These are phyloP conservation scores for Salix suchowensis DNA, from an alignment of 345 rosid genomes.

Conservation along the genomic window DNA sequence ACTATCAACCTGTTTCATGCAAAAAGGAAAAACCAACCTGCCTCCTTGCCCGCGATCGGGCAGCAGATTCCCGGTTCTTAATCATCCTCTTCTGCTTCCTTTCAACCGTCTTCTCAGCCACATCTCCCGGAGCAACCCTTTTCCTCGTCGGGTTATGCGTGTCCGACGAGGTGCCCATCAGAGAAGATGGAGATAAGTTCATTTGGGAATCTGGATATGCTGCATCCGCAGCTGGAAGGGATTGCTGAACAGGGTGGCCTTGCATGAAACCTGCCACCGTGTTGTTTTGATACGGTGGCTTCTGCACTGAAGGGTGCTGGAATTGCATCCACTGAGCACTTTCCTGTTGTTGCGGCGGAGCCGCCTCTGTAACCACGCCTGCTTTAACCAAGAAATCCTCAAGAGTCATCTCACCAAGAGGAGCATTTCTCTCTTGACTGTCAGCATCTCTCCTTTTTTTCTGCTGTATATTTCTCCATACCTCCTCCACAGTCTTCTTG, in stretches of 20 bases:
- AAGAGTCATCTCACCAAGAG: not conserved
- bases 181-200: not conserved
- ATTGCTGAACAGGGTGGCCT: not conserved
- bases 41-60: slow-evolving; percentile 15
- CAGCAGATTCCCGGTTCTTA: slow-evolving; percentile 22
- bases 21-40: not conserved
- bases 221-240: not conserved
- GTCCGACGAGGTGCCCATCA: not conserved
- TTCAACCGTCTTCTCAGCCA: slow-evolving; percentile 16
- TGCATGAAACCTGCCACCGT: not conserved
- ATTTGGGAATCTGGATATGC: not conserved
- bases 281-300: not conserved
- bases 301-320: not conserved
- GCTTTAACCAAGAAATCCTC: not conserved
- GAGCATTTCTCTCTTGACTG: not conserved
- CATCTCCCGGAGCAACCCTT: not conserved
- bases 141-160: not conserved
- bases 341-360: not conserved
- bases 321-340: not conserved
- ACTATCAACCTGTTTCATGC: not conserved
- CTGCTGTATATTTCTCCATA: not conserved
- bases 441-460: not conserved
- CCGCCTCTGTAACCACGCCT: not conserved
- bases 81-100: slow-evolving; percentile 27
- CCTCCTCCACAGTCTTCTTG: not conserved